Evolutionary conservation across 495 filamentous ascomycete species (phyloP).

Genomic region (Xylaria acuta): DNA sequence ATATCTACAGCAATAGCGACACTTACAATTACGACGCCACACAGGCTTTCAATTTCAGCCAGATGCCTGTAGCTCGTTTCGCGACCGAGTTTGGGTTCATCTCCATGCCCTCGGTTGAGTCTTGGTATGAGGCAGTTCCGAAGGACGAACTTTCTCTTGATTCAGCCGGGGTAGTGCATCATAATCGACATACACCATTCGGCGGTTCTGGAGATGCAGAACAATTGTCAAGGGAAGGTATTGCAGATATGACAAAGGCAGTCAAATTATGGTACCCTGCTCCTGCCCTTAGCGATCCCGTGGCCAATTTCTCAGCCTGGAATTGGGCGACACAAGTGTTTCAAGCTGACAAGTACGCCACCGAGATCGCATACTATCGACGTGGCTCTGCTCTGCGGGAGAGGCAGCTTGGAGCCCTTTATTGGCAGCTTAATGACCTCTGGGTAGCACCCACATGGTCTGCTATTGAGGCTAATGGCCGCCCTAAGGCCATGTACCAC

Average conservation of each 20-base stretch:
- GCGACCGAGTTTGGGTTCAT: conserved; percentile 72
- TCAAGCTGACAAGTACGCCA: conserved; percentile 70
- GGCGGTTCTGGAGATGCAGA: conserved; percentile 57
- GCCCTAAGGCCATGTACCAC: conserved; percentile 72
- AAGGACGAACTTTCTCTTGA: conserved; percentile 64
- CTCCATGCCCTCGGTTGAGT: conserved; percentile 69
- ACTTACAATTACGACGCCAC: conserved; percentile 70
- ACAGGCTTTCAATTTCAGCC: conserved; percentile 61
- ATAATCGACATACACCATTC: conserved; percentile 70
- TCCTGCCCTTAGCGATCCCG: conserved; percentile 61
- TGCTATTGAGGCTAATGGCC: conserved; percentile 66
- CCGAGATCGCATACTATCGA: conserved; percentile 70
- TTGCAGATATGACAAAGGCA: conserved; percentile 69
- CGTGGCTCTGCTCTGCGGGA: conserved; percentile 65
- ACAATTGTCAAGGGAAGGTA: conserved; percentile 51
- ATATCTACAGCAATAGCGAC: conserved; percentile 72
- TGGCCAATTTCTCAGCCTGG: conserved; percentile 74
- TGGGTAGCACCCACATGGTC: conserved; percentile 75
- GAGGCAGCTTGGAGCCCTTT: conserved; percentile 66
- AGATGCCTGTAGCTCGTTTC: conserved; percentile 69
- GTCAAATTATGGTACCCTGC: conserved; percentile 66
- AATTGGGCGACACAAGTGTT: conserved; percentile 71
- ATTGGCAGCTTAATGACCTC: conserved; percentile 75
- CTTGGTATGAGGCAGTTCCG: conserved; percentile 63
- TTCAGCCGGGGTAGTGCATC: conserved; percentile 62